Evolutionary conservation across 2,329 filamentous ascomycete genomes (phyloP).

Genomic region (Aspergillus melleus): DNA sequence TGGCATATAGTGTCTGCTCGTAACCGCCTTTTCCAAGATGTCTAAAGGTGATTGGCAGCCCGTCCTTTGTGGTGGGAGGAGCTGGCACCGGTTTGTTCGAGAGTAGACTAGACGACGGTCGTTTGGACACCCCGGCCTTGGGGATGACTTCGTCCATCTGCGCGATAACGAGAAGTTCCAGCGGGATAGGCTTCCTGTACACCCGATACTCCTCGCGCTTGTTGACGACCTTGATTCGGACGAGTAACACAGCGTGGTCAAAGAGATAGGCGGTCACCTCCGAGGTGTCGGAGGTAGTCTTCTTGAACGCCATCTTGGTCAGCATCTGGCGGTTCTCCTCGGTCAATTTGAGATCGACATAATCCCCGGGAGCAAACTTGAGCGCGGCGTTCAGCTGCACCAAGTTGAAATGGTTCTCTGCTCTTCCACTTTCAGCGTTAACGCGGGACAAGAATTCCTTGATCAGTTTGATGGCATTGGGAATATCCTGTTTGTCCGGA

Average conservation of each 20-base stretch:
- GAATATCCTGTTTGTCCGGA: slow-evolving; percentile 87
- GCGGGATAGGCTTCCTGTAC: slow-evolving; percentile 89
- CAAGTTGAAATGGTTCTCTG: slow-evolving; percentile 95
- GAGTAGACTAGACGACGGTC: slow-evolving; percentile 83
- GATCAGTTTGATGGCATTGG: slow-evolving; percentile 83
- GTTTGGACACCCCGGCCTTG: slow-evolving; percentile 73
- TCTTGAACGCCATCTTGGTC: slow-evolving; percentile 93
- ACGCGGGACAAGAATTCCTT: slow-evolving; percentile 83
- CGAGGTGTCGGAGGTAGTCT: slow-evolving; percentile 79
- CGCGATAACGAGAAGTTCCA: slow-evolving; percentile 88
- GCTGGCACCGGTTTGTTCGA: slow-evolving; percentile 55
- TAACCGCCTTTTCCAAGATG: slow-evolving; percentile 96
- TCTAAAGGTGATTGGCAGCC: slow-evolving; percentile 92
- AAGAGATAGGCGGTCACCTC: slow-evolving; percentile 96
- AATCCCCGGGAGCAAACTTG: slow-evolving; percentile 85
- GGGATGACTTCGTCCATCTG: slow-evolving; percentile 98
- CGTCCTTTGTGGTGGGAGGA: slow-evolving; percentile 62
- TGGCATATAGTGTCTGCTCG: slow-evolving; percentile 83
- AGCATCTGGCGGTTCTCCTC: slow-evolving; percentile 91
- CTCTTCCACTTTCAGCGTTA: slow-evolving; percentile 93
- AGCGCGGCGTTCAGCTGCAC: slow-evolving; percentile 88
- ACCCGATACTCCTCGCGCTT: slow-evolving; percentile 95
- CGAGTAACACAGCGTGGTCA: slow-evolving; percentile 90
- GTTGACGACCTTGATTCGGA: slow-evolving; percentile 85
- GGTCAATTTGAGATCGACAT: slow-evolving; percentile 89